These are phyloP conservation scores for Diaporthe longicolla DNA, from an alignment of 2,329 filamentous ascomycete species.

Conservation along the genomic window DNA sequence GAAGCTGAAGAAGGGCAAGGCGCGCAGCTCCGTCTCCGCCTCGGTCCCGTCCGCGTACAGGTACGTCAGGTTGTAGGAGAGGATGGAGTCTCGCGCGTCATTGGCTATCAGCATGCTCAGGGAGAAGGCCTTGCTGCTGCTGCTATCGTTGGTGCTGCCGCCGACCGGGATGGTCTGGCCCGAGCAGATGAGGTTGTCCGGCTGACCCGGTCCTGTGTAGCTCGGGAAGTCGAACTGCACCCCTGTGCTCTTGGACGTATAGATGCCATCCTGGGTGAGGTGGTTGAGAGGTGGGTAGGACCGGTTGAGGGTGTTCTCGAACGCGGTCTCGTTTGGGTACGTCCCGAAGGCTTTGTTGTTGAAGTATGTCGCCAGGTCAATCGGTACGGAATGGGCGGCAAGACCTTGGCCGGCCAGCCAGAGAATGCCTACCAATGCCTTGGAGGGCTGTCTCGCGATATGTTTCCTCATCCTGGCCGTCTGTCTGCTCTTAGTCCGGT, in stretches of 20 bases:
- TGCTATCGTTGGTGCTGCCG: background rate
- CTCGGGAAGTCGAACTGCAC: conserved; percentile 59
- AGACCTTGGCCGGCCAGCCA: conserved; percentile 21
- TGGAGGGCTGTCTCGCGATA: background rate
- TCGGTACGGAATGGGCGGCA: conserved; percentile 46
- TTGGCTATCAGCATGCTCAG: conserved; percentile 59
- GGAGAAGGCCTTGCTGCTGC: conserved; percentile 45
- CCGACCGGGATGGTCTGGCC: conserved; percentile 57
- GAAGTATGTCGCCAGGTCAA: conserved; percentile 54
- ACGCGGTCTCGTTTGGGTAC: conserved; percentile 60
- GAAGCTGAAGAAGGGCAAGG: conserved; percentile 59
- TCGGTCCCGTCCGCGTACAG: conserved; percentile 58
- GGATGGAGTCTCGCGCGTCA: conserved; percentile 56
- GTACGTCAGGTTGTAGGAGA: conserved; percentile 58
- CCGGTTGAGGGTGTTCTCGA: conserved; percentile 56
- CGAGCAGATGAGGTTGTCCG: conserved; percentile 60
- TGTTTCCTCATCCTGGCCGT: conserved; percentile 9
- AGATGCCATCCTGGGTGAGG: conserved; percentile 47
- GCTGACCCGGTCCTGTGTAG: conserved; percentile 52
- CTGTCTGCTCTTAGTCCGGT: background rate
- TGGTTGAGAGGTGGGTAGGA: conserved; percentile 56
- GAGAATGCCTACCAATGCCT: conserved; percentile 3
- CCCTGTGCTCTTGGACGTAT: conserved; percentile 57
- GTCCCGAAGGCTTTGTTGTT: conserved; percentile 65
- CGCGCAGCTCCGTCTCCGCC: conserved; percentile 58